phyloP scores from a whole-genome alignment of 805 yeast species.

The Diddensiella transvaalensis region DNA sequence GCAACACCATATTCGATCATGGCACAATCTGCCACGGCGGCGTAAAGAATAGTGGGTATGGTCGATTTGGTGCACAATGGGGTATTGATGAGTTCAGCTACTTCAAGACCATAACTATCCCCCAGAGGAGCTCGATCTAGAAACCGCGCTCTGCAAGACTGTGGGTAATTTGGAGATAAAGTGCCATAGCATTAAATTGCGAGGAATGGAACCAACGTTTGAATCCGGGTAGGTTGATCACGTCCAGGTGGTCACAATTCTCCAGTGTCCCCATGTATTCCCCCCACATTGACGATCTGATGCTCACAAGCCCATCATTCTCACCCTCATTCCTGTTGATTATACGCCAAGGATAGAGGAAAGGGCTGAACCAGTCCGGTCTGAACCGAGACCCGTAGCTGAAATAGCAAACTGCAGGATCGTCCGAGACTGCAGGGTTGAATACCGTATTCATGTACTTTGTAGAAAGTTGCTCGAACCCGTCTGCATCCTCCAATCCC shows the following conservation, averaged over 20 bases:
- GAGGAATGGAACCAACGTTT: slow-evolving; percentile 28
- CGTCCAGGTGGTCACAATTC: slow-evolving; percentile 78
- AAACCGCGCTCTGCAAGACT: slow-evolving; percentile 57
- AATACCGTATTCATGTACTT: slow-evolving; percentile 45
- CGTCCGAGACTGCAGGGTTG: slow-evolving; percentile 50
- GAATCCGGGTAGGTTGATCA: slow-evolving; percentile 62
- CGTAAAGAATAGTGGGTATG: slow-evolving; percentile 63
- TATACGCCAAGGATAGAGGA: slow-evolving; percentile 60
- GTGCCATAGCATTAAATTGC: slow-evolving; percentile 60
- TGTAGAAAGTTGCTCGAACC: slow-evolving; percentile 67
- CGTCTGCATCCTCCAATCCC: slow-evolving; percentile 30
- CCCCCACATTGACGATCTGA: slow-evolving; percentile 80
- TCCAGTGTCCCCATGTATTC: slow-evolving; percentile 71
- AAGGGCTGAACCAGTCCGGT: slow-evolving; percentile 61
- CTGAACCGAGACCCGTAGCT: slow-evolving; percentile 76
- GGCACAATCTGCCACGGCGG: slow-evolving; percentile 46
- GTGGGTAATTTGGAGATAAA: slow-evolving; percentile 67
- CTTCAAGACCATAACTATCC: slow-evolving; percentile 46
- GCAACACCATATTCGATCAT: slow-evolving; percentile 24
- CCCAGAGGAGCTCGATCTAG: slow-evolving; percentile 26
- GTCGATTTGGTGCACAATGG: slow-evolving; percentile 66
- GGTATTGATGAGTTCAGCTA: slow-evolving; percentile 63
- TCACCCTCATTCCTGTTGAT: slow-evolving; percentile 50
- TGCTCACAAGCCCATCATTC: slow-evolving; percentile 86
- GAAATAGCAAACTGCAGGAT: slow-evolving; percentile 64